Conservation (phyloP, 2,329 filamentous ascomycete species). For the Curvularia hawaiiensis region DNA sequence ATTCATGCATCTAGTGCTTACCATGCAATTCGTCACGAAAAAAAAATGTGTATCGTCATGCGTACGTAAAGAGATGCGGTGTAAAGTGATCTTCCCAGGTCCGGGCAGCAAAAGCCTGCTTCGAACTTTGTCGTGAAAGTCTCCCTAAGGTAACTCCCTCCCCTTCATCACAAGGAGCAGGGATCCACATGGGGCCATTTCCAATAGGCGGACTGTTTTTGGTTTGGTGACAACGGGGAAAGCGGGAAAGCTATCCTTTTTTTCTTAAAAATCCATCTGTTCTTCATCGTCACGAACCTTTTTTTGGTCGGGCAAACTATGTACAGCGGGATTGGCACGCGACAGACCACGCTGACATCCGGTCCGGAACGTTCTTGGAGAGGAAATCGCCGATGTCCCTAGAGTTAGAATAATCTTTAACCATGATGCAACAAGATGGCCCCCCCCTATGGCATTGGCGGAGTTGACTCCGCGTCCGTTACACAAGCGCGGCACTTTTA, state of each 20-base stretch:
- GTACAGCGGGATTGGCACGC: background rate
- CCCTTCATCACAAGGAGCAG: background rate
- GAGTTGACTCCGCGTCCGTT: conserved; percentile 10
- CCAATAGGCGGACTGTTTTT: background rate
- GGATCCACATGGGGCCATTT: background rate
- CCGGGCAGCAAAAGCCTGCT: background rate
- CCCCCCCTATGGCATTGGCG: background rate
- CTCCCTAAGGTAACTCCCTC: background rate
- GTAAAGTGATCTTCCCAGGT: background rate
- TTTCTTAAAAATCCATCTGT: background rate
- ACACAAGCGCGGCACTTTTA: conserved; percentile 2
- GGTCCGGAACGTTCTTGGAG: conserved; percentile 5
- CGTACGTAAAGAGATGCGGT: background rate
- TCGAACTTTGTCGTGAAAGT: background rate
- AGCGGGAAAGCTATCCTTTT: conserved; percentile 1
- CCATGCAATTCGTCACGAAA: background rate
- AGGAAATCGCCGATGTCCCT: conserved; percentile 1
- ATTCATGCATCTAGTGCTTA: background rate
- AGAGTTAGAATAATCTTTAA: background rate
- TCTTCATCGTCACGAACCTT: conserved; percentile 3
- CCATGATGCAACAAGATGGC: background rate
- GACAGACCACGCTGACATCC: background rate
- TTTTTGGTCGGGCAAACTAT: background rate
- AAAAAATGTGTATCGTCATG: background rate
- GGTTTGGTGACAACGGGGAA: background rate